A percentile compares a stretch with the other conserved stretches of the same genome.
Evolutionary conservation across 345 rosid species (phyloP).

Genomic region (Anastatica hierochuntica): DNA sequence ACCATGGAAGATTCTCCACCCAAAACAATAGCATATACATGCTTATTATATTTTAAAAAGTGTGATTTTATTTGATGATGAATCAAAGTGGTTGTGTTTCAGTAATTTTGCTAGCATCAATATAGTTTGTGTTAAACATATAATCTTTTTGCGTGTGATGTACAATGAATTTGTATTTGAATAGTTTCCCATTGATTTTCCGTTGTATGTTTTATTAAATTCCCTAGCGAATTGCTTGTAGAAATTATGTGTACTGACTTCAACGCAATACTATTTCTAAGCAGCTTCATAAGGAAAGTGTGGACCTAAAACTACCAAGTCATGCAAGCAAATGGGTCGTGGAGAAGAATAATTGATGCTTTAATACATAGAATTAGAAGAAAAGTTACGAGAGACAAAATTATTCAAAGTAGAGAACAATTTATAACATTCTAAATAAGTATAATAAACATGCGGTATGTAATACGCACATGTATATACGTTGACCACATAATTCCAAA

Average conservation of each 20-base stretch:
- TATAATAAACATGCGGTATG: neutral
- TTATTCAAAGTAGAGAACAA: conserved; percentile 4
- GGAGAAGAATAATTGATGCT: neutral
- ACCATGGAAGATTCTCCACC: too few species aligned
- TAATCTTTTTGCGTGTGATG: too few species aligned
- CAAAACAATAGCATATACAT: too few species aligned
- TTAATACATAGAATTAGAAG: neutral
- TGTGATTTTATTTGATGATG: too few species aligned
- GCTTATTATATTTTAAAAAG: neutral
- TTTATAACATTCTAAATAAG: neutral
- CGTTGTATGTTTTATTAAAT: neutral
- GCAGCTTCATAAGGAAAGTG: conserved; percentile 18
- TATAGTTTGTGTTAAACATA: too few species aligned
- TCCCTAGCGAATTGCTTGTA: neutral
- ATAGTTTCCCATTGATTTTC: conserved; percentile 7
- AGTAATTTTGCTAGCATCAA: too few species aligned
- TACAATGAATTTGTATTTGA: too few species aligned
- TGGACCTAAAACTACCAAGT: conserved; percentile 12
- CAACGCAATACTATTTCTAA: conserved; percentile 8
- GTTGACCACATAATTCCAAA: neutral
- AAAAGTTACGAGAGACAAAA: neutral
- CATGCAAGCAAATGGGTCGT: neutral
- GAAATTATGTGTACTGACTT: neutral
- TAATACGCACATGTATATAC: neutral
- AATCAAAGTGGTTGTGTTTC: too few species aligned